Evolutionary conservation across 2,329 filamentous ascomycete species (phyloP).

Genomic region (Chrysoporthe deuterocubensis): DNA sequence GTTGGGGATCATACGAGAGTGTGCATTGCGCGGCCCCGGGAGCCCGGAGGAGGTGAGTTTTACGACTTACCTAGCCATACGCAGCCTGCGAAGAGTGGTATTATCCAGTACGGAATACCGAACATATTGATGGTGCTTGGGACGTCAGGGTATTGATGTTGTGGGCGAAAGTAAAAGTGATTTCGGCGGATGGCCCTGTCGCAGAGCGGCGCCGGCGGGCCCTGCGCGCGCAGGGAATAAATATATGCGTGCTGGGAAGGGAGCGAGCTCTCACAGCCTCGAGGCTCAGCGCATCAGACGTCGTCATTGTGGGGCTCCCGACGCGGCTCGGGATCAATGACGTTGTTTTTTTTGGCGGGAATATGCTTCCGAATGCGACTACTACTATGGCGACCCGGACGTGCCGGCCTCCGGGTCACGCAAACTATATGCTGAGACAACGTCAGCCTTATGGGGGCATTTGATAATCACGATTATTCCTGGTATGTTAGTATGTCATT

Average conservation of each 20-base stretch:
- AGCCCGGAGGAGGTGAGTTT: neutral
- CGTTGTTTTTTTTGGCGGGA: neutral
- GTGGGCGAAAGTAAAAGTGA: neutral
- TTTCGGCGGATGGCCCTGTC: no score
- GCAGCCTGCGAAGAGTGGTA: slow-evolving; percentile 21
- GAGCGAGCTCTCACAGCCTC: neutral
- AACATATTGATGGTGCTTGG: neutral
- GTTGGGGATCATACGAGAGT: neutral
- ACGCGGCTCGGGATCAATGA: slow-evolving; percentile 3
- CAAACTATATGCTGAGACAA: neutral
- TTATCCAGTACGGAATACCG: slow-evolving; percentile 16
- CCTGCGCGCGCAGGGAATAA: neutral
- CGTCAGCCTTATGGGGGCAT: neutral
- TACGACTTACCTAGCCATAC: slow-evolving; percentile 13
- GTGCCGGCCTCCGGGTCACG: neutral
- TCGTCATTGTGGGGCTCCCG: slow-evolving; percentile 10
- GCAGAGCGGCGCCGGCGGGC: neutral
- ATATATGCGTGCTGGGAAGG: neutral
- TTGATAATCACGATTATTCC: no score
- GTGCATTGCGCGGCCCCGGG: neutral
- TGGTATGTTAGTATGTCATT: no score
- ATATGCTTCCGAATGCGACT: neutral
- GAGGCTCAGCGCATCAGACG: neutral
- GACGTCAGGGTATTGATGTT: neutral
- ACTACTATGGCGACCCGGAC: neutral